These are phyloP conservation scores for Candida vaughaniae DNA, from an alignment of 805 yeast species.

Conservation along the genomic window DNA sequence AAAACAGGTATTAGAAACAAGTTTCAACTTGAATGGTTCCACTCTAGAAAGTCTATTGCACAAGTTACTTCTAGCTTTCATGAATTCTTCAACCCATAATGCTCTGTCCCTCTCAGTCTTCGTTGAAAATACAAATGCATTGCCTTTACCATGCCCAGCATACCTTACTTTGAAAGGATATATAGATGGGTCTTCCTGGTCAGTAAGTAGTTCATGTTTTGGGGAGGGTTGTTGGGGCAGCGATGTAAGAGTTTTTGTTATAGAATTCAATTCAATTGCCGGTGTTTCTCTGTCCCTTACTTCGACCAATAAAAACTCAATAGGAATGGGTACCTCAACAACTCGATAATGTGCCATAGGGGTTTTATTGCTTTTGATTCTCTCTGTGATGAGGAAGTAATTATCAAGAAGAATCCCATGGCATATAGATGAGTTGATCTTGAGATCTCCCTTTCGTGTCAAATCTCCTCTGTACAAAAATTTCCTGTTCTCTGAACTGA, in stretches of 20 bases:
- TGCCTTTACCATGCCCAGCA: constrained; percentile 54
- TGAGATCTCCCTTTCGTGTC: constrained; percentile 60
- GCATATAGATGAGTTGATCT: constrained; percentile 52
- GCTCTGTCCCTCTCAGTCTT: constrained; percentile 49
- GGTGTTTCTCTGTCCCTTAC: constrained; percentile 32
- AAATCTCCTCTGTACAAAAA: constrained; percentile 60
- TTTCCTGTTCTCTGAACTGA: constrained; percentile 54
- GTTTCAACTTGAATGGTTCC: constrained; percentile 55
- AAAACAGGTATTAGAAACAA: constrained; percentile 59
- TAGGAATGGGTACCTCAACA: constrained; percentile 59
- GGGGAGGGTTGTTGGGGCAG: constrained; percentile 14
- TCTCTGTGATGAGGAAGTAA: constrained; percentile 63
- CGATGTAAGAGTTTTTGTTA: constrained; percentile 17
- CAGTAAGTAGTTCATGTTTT: constrained; percentile 10
- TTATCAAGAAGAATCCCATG: constrained; percentile 69
- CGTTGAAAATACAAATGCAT: constrained; percentile 52
- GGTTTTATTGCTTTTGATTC: constrained; percentile 37
- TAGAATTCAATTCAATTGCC: constrained; percentile 16
- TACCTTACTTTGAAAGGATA: constrained; percentile 54
- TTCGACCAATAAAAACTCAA: constrained; percentile 57
- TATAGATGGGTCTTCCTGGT: constrained; percentile 28
- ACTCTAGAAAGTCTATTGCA: constrained; percentile 29
- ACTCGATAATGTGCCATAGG: constrained; percentile 36
- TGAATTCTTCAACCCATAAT: constrained; percentile 48
- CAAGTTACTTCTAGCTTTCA: constrained; percentile 22